Conservation (phyloP, 1,284 basidiomycete species). For the Ustilago trichophora region DNA sequence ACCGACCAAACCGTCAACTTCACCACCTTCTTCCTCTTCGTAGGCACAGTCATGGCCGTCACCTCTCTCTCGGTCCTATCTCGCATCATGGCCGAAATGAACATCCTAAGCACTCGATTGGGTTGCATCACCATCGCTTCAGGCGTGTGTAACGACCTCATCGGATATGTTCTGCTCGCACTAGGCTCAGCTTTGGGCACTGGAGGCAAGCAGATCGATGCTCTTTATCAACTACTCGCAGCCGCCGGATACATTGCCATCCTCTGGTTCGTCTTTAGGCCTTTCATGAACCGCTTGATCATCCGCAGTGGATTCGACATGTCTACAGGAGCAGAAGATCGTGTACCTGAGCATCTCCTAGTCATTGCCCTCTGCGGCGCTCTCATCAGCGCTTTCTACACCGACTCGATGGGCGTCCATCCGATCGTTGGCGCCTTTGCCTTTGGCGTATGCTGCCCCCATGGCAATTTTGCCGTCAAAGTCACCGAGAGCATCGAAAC, state of each 20-base stretch:
- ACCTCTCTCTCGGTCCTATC: slow-evolving; percentile 49
- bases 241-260: slow-evolving; percentile 39
- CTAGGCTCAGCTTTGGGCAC: slow-evolving; percentile 38
- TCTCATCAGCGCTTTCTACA: slow-evolving; percentile 45
- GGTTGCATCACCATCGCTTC: slow-evolving; percentile 51
- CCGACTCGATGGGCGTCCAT: slow-evolving; percentile 47
- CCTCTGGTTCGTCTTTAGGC: slow-evolving; percentile 45
- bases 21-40: slow-evolving; percentile 57
- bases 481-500: slow-evolving; percentile 52
- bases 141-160: slow-evolving; percentile 53
- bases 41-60: slow-evolving; percentile 57
- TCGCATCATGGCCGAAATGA: slow-evolving; percentile 52
- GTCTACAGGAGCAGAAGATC: slow-evolving; percentile 26
- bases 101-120: slow-evolving; percentile 44
- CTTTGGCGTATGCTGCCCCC: slow-evolving; percentile 49
- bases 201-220: slow-evolving; percentile 46
- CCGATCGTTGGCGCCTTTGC: slow-evolving; percentile 51
- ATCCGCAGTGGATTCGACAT: slow-evolving; percentile 38
- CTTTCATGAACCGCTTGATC: slow-evolving; percentile 39
- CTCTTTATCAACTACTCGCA: slow-evolving; percentile 48
- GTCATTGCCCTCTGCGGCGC: slow-evolving; percentile 41
- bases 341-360: slow-evolving; percentile 38
- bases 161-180: slow-evolving; percentile 52
- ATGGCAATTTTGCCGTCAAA: slow-evolving; percentile 47
- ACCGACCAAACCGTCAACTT: slow-evolving; percentile 48